Base-by-base conservation (phyloP, 768 basidiomycete species). In the Vararia minispora region DNA sequence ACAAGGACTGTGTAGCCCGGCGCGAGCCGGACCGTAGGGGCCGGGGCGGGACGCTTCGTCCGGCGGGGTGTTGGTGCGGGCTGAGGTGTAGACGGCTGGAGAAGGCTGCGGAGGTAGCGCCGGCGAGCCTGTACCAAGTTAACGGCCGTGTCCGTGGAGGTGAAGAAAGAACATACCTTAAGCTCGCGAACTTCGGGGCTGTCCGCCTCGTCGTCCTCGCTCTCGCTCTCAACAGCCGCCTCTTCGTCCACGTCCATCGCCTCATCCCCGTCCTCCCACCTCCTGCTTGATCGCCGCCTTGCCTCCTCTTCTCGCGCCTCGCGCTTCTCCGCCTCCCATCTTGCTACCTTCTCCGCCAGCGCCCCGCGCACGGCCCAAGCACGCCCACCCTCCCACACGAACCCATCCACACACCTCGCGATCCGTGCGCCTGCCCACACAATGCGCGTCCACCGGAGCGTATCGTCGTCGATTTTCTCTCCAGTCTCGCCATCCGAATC, bases 1-100 rank as follows among this genome's bases (percentile, higher is more conserved):
- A 99, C 80, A 41, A 99, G 79, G 31, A 83, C 66, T 9, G 89
- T 89, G 59, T 90, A 95, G 2, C 94, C 94, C 3, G 86, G 71
- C 5, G 85, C 63, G 47, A 89, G 72, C 33, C 64, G 62, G 13
- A 85, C 56, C 7, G 61, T 58, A 10, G 68, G 68, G 5, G 57
- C 53, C 16, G 54, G 56, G 21, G 50, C 44, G 13, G 54, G 46
- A 40, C 56, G 57, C 22, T 56, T 51, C 27, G 54, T 26, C 40
- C 45, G 42, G 43, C 53, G 46, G 47, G 58, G 43, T 50, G 58
- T 37, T 33, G 57, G 53, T 37, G 58, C 42, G 32, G 47, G 52
- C 42, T 35, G 59, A 32, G 55, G 34, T 25, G 50, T 42, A 14
- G 61, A 61, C 37, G 66, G 61, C 44, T 64, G 65, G 30, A 89